These are phyloP conservation scores for Mollisiaceae sp. DNA, from an alignment of 2,329 filamentous ascomycete species.

Conservation along the genomic window DNA sequence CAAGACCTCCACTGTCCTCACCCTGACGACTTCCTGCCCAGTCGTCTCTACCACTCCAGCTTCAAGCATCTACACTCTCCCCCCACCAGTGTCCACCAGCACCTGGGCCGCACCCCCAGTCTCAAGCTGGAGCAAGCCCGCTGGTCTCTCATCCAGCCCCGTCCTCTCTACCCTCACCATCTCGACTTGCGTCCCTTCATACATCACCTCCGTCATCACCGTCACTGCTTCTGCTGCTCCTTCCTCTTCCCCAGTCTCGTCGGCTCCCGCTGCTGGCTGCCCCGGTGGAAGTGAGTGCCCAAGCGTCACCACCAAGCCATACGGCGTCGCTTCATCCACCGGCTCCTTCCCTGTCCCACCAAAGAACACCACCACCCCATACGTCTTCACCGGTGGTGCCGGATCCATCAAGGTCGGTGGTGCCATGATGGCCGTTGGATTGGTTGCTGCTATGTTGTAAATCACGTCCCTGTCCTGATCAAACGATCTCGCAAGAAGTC, in stretches of 20 bases:
- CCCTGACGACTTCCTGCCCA: constrained; percentile 22
- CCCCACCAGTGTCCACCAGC: not conserved
- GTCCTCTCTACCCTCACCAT: constrained; percentile 12
- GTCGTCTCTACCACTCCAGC: not conserved
- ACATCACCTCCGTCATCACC: constrained; percentile 21
- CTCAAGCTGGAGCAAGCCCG: not conserved
- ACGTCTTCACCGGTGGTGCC: constrained; percentile 29
- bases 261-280: not conserved
- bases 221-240: constrained; percentile 15
- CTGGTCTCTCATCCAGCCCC: not conserved
- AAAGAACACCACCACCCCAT: constrained; percentile 19
- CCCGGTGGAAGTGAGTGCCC: constrained; percentile 8
- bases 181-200: constrained; percentile 23
- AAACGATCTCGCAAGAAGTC: no score
- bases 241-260: constrained; percentile 7
- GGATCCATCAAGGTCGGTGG: constrained; percentile 31
- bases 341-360: not conserved
- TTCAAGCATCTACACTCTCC: no score
- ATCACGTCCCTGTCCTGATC: constrained; percentile 5
- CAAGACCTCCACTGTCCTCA: constrained; percentile 24
- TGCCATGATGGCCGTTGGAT: constrained; percentile 33
- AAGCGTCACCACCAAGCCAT: constrained; percentile 16
- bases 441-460: constrained; percentile 36
- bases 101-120: constrained; percentile 10
- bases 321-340: constrained; percentile 4